Evolutionary conservation across 1,284 basidiomycete genomes (phyloP), one percentile per base, ranked within the genome.

Genomic region (Puccinia sorghi): DNA sequence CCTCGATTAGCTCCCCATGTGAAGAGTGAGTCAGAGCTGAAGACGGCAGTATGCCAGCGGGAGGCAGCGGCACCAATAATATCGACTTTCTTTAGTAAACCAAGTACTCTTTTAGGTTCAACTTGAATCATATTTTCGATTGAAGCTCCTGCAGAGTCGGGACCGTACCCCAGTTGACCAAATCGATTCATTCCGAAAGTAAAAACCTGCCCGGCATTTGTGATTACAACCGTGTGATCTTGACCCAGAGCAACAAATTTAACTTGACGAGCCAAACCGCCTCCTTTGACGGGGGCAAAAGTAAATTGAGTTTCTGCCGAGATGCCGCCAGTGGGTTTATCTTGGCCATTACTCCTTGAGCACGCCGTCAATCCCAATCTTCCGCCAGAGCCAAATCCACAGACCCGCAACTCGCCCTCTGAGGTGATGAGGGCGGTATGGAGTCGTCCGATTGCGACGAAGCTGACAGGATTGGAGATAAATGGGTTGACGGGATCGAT

Each of bases 1-100:
- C 97, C 97, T 46, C 88, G 89, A 84, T 98, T 97, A 32, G 92
- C 94, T 0, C 96, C 97, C 95, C 95, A 99, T 0, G 95, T 97
- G 85, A 90, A 97, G 0, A 98, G 88, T n/a, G 90, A 89, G 20
- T 88, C 88, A 3, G 84, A 84, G 0, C 94, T 97, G 91, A 93
- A 99, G 83, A 93, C 96, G 1, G 90, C 94, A 25, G 92, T 94
- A 32, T 93, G 92, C 32, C 90, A 90, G 83, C 92, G 91, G 80
- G 92, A 93, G 0, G 94, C 94, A 0, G 94, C 93, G 3, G 96
- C 88, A 22, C 97, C 97, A 25, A 87, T 85, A 0, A 97, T 90
- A 32, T 87, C 82, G 81, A 94, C 92, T 84, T 91, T 93, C 87
- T 91, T 92, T 80, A 98, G 85, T 0, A 90, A 87, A 0, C 91